Evolutionary conservation across 164 flowering plant species (phyloP).

Genomic region (Vitis riparia): DNA sequence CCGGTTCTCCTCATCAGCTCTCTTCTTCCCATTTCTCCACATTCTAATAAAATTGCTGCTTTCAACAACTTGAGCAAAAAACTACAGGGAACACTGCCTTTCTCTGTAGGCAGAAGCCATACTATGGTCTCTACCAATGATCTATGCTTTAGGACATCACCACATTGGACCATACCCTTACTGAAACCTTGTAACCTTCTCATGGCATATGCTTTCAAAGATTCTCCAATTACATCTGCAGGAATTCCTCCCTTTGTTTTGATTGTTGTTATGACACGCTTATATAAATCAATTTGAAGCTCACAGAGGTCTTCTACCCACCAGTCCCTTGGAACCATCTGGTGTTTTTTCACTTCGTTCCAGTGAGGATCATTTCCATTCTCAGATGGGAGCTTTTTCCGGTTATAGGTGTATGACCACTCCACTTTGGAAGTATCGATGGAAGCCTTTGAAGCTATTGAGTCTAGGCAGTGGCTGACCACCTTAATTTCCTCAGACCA

Average conservation of each 20-base stretch:
- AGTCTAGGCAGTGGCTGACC: conserved; percentile 63
- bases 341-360: conserved; percentile 50
- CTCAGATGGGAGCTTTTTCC: conserved; percentile 58
- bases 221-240: conserved; percentile 56
- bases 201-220: conserved; percentile 56
- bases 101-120: conserved; percentile 55
- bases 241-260: conserved; percentile 47
- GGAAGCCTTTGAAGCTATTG: conserved; percentile 67
- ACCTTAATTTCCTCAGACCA: conserved; percentile 73
- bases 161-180: conserved; percentile 44
- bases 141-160: conserved; percentile 48
- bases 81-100: conserved; percentile 50
- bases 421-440: conserved; percentile 66
- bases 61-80: conserved; percentile 59
- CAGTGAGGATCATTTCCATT: conserved; percentile 45
- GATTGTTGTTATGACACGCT: conserved; percentile 53
- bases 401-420: conserved; percentile 79
- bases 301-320: conserved; percentile 86
- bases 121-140: conserved; percentile 55
- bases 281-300: conserved; percentile 62
- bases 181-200: conserved; percentile 59
- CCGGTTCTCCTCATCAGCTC: conserved; percentile 48
- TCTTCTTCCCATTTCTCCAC: conserved; percentile 43
- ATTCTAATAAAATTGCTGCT: conserved; percentile 48
- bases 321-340: conserved; percentile 69